Evolutionary conservation across 2,329 filamentous ascomycete species (phyloP), one percentile per base, ranked within the genome.

Genomic region (Diaporthe sp.): DNA sequence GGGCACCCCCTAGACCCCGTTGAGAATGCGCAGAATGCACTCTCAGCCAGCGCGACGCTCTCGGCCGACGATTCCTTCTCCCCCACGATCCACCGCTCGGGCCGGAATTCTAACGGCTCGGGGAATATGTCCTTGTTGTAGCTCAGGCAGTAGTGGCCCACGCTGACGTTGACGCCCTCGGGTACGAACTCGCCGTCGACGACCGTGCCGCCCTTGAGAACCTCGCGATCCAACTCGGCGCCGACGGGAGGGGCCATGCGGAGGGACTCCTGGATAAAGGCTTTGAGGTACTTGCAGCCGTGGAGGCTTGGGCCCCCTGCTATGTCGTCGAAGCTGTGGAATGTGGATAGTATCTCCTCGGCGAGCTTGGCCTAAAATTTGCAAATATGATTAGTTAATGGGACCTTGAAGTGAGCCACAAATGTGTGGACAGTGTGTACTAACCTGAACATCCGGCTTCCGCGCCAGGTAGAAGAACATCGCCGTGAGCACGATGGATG

Each of bases 161-260:
- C 57, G 57, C 73, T 75, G 55, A 75, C 73, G 31, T 72, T 72
- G 12, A 46, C 25, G 9, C 73, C 73, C 65, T 75, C 73, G 19
- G 73, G 57, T 2, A 75, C 19, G 67, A 72, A 75, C 55, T 72
- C 65, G 37, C 73, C 67, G 67, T 72, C 73, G 46, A 75, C 57
- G 31, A 75, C 55, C n/a, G 57, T 75, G 46, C 73, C 73, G 31
- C 73, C 73, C 57, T 37, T 46, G 55, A 72, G 44, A 5, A 75
- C 55, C 73, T 51, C 60, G 37, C 73, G 73, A 15, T 39, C 34
- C 19, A 39, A 55, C 44, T 75, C 73, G 22, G 73, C 73, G n/a
- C 55, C 57, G 7, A 83, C 80, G 6, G 81, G 82, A 1, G 80
- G 80, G 76, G 80, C 80, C 61, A 83, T 71, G n/a, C 81, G 78